A percentile compares a stretch with the other conserved stretches of the same genome.
Conservation (phyloP, 2,329 filamentous ascomycete genomes). For the Claviceps purpurea region DNA sequence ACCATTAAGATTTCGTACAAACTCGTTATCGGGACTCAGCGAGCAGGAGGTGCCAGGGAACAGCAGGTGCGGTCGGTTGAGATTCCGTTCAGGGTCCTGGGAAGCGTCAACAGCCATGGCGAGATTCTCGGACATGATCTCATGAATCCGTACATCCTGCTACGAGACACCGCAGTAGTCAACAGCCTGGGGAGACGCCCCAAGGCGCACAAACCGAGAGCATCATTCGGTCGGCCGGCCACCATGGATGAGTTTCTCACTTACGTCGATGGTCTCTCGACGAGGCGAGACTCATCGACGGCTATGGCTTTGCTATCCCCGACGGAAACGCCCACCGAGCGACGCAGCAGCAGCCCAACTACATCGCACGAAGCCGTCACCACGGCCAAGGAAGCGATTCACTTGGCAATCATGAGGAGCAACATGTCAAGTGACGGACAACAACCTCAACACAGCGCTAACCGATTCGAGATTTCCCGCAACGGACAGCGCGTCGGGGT, state of each 20-base stretch:
- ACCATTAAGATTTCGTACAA: conserved; percentile 91
- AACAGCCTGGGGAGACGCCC: conserved; percentile 24
- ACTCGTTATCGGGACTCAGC: conserved; percentile 81
- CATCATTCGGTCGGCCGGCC: conserved; percentile 17
- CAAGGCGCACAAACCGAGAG: conserved; percentile 16
- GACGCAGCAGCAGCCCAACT: conserved; percentile 28
- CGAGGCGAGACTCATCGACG: conserved; percentile 39
- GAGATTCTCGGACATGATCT: conserved; percentile 87
- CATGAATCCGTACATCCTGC: conserved; percentile 83
- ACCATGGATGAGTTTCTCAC: conserved; percentile 54
- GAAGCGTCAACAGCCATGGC: conserved; percentile 79
- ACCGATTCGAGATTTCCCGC: conserved; percentile 87
- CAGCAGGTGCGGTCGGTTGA: conserved; percentile 84
- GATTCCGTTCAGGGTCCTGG: conserved; percentile 82
- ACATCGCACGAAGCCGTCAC: conserved; percentile 39
- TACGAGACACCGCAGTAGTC: conserved; percentile 68
- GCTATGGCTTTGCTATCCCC: conserved; percentile 57
- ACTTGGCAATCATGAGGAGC: conserved; percentile 77
- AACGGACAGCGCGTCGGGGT: conserved; percentile 87
- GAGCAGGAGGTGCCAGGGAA: conserved; percentile 63
- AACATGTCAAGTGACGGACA: conserved; percentile 54
- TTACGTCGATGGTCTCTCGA: conserved; percentile 65
- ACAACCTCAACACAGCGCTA: conserved; percentile 49
- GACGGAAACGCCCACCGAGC: conserved; percentile 43
- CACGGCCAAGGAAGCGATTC: conserved; percentile 72